Conservation (phyloP, 106 monocot genomes). For the Acorus gramineus region DNA sequence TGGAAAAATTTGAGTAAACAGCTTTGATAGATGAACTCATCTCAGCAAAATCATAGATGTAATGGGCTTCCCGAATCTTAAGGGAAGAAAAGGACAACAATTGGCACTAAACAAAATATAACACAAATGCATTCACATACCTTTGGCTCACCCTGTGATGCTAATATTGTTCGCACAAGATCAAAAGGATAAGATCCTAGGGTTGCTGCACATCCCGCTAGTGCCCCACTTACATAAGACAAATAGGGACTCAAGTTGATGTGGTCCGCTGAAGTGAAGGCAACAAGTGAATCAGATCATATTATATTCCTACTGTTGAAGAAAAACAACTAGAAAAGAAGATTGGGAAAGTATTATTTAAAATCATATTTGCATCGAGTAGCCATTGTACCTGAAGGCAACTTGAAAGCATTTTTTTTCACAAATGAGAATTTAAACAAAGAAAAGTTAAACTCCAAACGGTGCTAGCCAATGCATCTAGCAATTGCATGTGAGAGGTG, state of each 20-base stretch:
- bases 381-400: too few relatives aligned
- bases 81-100: too few relatives aligned
- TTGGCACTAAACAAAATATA: neutral
- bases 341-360: neutral
- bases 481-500: too few relatives aligned
- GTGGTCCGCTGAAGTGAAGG: slow-evolving; percentile 57
- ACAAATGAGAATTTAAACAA: too few relatives aligned
- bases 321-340: neutral
- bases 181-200: slow-evolving; percentile 98
- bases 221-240: slow-evolving; percentile 82
- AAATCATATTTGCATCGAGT: too few relatives aligned
- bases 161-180: slow-evolving; percentile 90
- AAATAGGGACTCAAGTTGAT: slow-evolving; percentile 74
- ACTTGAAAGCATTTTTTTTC: too few relatives aligned
- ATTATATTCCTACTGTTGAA: neutral
- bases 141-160: slow-evolving; percentile 99
- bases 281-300: neutral
- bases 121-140: slow-evolving; percentile 19
- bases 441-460: too few relatives aligned
- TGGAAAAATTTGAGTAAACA: too few relatives aligned
- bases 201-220: slow-evolving; percentile 97
- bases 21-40: too few relatives aligned
- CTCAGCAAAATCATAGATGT: too few relatives aligned
- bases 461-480: too few relatives aligned
- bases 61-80: too few relatives aligned